A percentile compares a stretch with the other conserved stretches of the same genome.
Conservation (phyloP, 805 yeast species). For the Myxozyma neglecta region DNA sequence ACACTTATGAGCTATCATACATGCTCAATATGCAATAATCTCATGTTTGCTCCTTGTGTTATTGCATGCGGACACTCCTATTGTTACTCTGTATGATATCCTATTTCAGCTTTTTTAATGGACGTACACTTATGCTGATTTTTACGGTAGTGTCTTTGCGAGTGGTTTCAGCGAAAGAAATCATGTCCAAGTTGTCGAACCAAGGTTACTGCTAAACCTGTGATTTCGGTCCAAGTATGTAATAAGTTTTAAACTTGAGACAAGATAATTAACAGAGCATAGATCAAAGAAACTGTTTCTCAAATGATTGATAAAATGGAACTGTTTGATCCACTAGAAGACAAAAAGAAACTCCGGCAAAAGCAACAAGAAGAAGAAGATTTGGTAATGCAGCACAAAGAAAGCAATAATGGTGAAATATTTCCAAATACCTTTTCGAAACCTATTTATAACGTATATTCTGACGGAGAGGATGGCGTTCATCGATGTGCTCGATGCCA, state of each 20-base stretch:
- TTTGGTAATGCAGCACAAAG: constrained; percentile 31
- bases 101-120: no score
- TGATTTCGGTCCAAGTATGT: constrained; percentile 23
- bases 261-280: background rate
- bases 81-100: constrained; percentile 24
- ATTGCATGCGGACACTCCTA: constrained; percentile 32
- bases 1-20: constrained; percentile 5
- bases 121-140: background rate
- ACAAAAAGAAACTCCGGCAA: background rate
- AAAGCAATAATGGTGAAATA: constrained; percentile 38
- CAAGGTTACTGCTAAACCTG: constrained; percentile 7
- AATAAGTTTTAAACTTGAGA: background rate
- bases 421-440: constrained; percentile 51
- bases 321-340: constrained; percentile 15
- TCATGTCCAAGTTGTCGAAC: constrained; percentile 28
- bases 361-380: constrained; percentile 9
- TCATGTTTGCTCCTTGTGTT: constrained; percentile 32
- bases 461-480: constrained; percentile 63
- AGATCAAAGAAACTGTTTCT: constrained; percentile 17
- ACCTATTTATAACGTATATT: constrained; percentile 44
- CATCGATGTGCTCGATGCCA: constrained; percentile 65
- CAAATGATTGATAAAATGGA: constrained; percentile 7
- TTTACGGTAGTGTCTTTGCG: constrained; percentile 21
- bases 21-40: constrained; percentile 24
- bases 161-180: constrained; percentile 21